These are phyloP conservation scores for Pleurotus djamor DNA, from an alignment of 768 basidiomycete genomes.

Conservation along the genomic window DNA sequence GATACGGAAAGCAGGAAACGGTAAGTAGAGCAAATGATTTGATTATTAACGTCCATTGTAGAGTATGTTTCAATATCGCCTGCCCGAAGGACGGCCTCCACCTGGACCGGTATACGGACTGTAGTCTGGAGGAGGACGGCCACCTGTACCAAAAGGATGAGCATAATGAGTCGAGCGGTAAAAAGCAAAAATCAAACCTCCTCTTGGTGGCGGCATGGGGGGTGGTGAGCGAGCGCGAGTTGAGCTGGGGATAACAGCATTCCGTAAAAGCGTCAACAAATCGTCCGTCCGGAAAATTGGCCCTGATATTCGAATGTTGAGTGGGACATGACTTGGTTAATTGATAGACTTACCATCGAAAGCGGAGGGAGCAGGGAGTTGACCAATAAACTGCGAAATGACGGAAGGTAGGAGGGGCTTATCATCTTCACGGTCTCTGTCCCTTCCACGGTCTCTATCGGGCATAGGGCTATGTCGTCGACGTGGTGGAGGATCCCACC, in stretches of 20 bases:
- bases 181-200: constrained; percentile 28
- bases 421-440: constrained; percentile 43
- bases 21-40: too few species aligned
- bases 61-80: background rate
- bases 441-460: constrained; percentile 29
- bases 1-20: too few species aligned
- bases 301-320: constrained; percentile 39
- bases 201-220: constrained; percentile 49
- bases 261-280: constrained; percentile 81
- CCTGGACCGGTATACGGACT: constrained; percentile 82
- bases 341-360: constrained; percentile 74
- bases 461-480: constrained; percentile 22
- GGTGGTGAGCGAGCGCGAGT: constrained; percentile 56
- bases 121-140: constrained; percentile 83
- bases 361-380: constrained; percentile 64
- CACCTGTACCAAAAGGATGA: constrained; percentile 31
- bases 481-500: constrained; percentile 15
- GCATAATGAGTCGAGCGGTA: constrained; percentile 1
- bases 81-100: constrained; percentile 17
- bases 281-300: constrained; percentile 91
- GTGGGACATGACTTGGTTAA: too few species aligned
- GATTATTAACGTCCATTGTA: too few species aligned
- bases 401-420: constrained; percentile 49
- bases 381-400: constrained; percentile 82
- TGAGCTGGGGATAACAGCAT: constrained; percentile 74